Evolutionary conservation across 2,329 filamentous ascomycete genomes (phyloP).

Genomic region (Elsinoe arachidis): DNA sequence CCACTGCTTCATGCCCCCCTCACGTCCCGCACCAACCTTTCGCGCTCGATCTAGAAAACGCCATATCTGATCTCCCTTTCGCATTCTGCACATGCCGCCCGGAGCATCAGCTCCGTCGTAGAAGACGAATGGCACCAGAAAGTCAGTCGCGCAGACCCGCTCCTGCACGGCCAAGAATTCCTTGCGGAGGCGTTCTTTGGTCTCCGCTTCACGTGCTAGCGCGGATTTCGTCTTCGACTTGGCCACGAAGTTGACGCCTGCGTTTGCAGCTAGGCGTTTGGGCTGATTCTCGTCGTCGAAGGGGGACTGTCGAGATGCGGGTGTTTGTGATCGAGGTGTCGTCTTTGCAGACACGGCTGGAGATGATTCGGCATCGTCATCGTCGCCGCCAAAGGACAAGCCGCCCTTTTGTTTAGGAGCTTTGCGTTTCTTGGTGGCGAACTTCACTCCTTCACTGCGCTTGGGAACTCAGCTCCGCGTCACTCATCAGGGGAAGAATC

Average conservation of each 20-base stretch:
- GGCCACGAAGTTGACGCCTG: slow-evolving; percentile 55
- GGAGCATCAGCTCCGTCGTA: slow-evolving; percentile 90
- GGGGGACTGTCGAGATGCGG: slow-evolving; percentile 1
- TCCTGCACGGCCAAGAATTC: slow-evolving; percentile 80
- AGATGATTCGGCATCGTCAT: slow-evolving; percentile 44
- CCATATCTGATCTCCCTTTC: slow-evolving; percentile 91
- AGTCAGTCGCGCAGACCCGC: slow-evolving; percentile 77
- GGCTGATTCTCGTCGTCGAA: not conserved
- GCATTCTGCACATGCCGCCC: slow-evolving; percentile 73
- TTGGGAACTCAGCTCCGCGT: slow-evolving; percentile 44
- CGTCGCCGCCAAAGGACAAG: slow-evolving; percentile 62
- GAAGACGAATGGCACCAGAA: slow-evolving; percentile 89
- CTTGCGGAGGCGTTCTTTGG: slow-evolving; percentile 63
- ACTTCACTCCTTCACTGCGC: slow-evolving; percentile 46
- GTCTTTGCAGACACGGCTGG: not conserved
- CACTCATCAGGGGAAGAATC: slow-evolving; percentile 17
- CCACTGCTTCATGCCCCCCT: slow-evolving; percentile 67
- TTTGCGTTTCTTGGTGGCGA: slow-evolving; percentile 51
- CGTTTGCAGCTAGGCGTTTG: slow-evolving; percentile 52
- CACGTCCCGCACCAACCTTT: slow-evolving; percentile 74
- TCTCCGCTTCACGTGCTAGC: slow-evolving; percentile 67
- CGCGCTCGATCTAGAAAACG: slow-evolving; percentile 84
- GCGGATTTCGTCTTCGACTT: slow-evolving; percentile 69
- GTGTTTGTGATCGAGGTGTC: slow-evolving; percentile 9
- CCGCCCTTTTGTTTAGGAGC: slow-evolving; percentile 46